phyloP scores from a whole-genome alignment of 768 basidiomycete genomes.

The Cystobasidium ongulense region DNA sequence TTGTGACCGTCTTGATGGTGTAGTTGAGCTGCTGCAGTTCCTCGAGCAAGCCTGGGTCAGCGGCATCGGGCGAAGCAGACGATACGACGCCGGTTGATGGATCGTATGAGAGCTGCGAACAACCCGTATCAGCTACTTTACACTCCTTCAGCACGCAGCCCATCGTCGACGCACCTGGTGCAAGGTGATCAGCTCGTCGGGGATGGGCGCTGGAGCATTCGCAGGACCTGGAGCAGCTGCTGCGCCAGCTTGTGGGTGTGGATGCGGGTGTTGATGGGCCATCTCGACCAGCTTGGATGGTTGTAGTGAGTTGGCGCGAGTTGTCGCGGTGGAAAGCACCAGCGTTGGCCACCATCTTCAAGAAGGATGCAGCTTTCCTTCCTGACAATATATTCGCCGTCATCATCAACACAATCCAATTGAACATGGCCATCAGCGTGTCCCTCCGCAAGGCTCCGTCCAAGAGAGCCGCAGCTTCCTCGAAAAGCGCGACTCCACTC shows the following conservation, averaged over 20 bases:
- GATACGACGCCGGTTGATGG: neutral
- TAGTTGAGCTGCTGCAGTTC: conserved; percentile 10
- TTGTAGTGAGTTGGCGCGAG: neutral
- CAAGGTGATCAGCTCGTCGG: conserved; percentile 46
- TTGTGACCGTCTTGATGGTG: conserved; percentile 1
- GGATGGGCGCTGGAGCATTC: conserved; percentile 51
- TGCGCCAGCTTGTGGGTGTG: neutral
- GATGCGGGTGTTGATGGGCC: conserved; percentile 28
- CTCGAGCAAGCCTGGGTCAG: neutral
- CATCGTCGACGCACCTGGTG: conserved; percentile 3
- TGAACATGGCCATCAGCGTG: neutral
- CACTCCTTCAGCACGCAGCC: neutral
- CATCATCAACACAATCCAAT: no score
- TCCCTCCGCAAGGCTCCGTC: neutral
- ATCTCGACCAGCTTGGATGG: no score
- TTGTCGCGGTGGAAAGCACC: neutral
- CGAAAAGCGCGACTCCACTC: neutral
- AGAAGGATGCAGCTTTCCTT: neutral
- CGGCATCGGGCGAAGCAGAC: neutral
- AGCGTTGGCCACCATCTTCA: neutral
- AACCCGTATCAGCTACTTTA: neutral
- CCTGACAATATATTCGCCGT: neutral
- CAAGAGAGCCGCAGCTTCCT: neutral
- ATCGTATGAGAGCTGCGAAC: conserved; percentile 10
- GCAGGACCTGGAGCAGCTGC: neutral